phyloP scores from a whole-genome alignment of 176 grass and related monocot species.

The Carex pumila region DNA sequence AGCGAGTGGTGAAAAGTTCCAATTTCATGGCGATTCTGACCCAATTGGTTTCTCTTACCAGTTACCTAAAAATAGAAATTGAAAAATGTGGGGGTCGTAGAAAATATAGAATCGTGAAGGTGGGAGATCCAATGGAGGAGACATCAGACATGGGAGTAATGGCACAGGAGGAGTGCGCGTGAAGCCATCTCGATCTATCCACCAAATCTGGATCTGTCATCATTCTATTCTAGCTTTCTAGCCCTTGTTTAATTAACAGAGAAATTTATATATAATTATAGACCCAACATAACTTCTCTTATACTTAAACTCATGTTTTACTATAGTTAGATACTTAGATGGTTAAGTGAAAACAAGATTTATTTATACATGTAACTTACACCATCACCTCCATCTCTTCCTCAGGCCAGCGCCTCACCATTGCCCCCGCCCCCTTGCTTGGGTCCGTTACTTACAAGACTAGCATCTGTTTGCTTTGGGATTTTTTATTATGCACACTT shows the following conservation, averaged over 20 bases:
- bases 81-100: neutral
- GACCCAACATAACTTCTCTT: no score
- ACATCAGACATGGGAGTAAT: neutral
- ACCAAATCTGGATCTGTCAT: neutral
- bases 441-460: slow-evolving; percentile 29
- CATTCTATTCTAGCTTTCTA: neutral
- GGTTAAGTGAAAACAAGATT: no score
- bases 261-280: no score
- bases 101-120: neutral
- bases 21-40: neutral
- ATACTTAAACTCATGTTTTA: no score
- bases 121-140: slow-evolving; percentile 11
- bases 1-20: slow-evolving; percentile 14
- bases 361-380: no score
- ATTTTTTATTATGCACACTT: slow-evolving; percentile 25
- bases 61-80: neutral
- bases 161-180: neutral
- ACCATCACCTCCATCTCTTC: neutral
- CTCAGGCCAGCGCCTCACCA: neutral
- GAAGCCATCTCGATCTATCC: neutral
- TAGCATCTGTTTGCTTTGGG: slow-evolving; percentile 23
- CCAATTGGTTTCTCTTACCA: neutral
- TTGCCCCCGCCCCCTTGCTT: slow-evolving; percentile 11
- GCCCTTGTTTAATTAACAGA: no score
- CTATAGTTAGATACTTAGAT: no score